Evolutionary conservation across 179 eudicot species (phyloP).

Genomic region (Patellifolia procumbens): DNA sequence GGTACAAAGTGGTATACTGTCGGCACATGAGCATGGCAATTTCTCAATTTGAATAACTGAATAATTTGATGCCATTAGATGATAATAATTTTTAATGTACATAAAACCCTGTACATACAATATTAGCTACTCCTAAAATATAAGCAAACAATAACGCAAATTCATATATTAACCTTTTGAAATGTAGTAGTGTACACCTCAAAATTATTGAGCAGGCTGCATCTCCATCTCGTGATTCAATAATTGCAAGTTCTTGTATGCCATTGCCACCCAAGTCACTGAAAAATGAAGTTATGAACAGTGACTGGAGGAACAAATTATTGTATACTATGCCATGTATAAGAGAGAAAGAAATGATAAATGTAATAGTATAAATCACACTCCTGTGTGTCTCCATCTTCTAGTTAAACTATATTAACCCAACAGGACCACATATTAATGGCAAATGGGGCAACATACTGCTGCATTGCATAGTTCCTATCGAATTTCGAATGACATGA

Average conservation of each 20-base stretch:
- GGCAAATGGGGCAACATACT: background rate
- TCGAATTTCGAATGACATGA: too few species aligned
- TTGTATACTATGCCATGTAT: background rate
- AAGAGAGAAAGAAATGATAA: background rate
- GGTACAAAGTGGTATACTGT: background rate
- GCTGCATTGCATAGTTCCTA: too few species aligned
- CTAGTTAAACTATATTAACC: background rate
- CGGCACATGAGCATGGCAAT: background rate
- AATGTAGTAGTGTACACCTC: background rate
- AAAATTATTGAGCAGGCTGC: background rate
- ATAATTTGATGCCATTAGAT: background rate
- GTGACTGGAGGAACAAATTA: background rate
- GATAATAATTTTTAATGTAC: background rate
- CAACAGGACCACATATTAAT: background rate
- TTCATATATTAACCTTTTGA: background rate
- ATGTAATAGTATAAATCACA: background rate
- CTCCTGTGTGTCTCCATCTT: background rate
- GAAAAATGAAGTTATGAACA: background rate
- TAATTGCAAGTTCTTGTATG: background rate
- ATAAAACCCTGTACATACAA: constrained; percentile 6
- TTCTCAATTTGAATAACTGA: background rate
- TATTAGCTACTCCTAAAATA: background rate
- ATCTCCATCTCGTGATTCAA: background rate
- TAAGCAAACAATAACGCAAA: background rate
- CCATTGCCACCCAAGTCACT: background rate